Evolutionary conservation across 805 yeast species (phyloP).

Genomic region (Schwanniomyces occidentalis): DNA sequence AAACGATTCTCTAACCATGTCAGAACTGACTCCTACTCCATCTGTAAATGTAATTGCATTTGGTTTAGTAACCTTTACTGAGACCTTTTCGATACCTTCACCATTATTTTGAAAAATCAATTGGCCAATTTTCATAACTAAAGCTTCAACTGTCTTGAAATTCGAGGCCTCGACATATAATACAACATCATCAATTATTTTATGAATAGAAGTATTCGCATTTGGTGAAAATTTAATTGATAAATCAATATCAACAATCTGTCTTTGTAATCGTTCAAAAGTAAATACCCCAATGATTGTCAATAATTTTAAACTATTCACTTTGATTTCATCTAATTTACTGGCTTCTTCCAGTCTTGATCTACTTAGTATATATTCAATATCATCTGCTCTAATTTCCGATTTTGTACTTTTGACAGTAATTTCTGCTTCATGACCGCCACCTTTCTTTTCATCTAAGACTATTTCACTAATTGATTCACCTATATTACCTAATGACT

Average conservation of each 20-base stretch:
- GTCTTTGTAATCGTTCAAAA: conserved; percentile 81
- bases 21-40: conserved; percentile 85
- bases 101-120: conserved; percentile 46
- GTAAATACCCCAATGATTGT: conserved; percentile 93
- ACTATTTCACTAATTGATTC: conserved; percentile 47
- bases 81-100: conserved; percentile 33
- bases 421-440: conserved; percentile 45
- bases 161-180: conserved; percentile 71
- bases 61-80: conserved; percentile 76
- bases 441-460: conserved; percentile 42
- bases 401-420: conserved; percentile 50
- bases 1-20: conserved; percentile 47
- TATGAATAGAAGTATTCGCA: conserved; percentile 39
- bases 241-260: conserved; percentile 68
- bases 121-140: conserved; percentile 72
- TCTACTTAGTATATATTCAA: conserved; percentile 43
- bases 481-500: conserved; percentile 48
- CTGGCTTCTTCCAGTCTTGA: conserved; percentile 15
- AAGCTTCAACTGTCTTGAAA: conserved; percentile 92
- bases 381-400: conserved; percentile 56
- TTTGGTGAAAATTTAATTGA: conserved; percentile 24
- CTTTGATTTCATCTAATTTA: conserved; percentile 27
- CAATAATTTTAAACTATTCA: conserved; percentile 56
- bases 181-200: conserved; percentile 49
- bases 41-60: conserved; percentile 84